phyloP scores from a whole-genome alignment of 352 stramenopile genomes.

The Globisporangium solare region DNA sequence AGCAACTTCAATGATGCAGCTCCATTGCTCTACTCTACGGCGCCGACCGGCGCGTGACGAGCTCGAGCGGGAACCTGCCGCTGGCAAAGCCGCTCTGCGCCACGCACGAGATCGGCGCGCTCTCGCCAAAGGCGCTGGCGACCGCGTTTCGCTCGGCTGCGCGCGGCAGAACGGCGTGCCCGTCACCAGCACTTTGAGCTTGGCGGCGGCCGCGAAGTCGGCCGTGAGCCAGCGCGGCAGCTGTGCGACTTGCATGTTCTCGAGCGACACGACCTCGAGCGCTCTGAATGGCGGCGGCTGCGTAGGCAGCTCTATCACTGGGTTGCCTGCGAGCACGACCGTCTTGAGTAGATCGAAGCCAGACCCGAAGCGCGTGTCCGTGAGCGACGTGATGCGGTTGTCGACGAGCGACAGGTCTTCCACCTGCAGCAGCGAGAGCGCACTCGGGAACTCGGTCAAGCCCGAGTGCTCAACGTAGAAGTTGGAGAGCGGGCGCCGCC shows the following conservation, averaged over 20 bases:
- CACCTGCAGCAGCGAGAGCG: neutral
- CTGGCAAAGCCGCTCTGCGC: neutral
- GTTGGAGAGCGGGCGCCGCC: neutral
- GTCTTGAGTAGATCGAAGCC: neutral
- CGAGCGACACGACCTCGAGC: conserved; percentile 3
- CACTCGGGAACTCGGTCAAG: neutral
- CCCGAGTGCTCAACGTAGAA: conserved; percentile 2
- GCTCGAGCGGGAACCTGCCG: neutral
- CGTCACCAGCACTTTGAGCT: neutral
- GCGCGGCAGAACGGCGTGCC: conserved; percentile 2
- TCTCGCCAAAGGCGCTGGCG: neutral
- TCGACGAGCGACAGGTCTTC: neutral
- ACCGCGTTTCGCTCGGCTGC: neutral
- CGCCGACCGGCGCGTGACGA: neutral
- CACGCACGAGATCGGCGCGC: conserved; percentile 1
- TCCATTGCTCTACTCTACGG: too few species aligned
- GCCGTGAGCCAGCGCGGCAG: neutral
- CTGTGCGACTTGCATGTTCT: neutral
- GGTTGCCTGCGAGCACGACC: conserved; percentile 7
- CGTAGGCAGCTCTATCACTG: neutral
- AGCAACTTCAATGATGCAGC: too few species aligned
- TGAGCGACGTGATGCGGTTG: neutral
- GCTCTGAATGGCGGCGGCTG: neutral
- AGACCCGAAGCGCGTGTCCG: neutral
- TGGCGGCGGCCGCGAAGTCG: neutral